phyloP scores from a whole-genome alignment of 2,329 filamentous ascomycete genomes.

The Cladophialophora immunda region DNA sequence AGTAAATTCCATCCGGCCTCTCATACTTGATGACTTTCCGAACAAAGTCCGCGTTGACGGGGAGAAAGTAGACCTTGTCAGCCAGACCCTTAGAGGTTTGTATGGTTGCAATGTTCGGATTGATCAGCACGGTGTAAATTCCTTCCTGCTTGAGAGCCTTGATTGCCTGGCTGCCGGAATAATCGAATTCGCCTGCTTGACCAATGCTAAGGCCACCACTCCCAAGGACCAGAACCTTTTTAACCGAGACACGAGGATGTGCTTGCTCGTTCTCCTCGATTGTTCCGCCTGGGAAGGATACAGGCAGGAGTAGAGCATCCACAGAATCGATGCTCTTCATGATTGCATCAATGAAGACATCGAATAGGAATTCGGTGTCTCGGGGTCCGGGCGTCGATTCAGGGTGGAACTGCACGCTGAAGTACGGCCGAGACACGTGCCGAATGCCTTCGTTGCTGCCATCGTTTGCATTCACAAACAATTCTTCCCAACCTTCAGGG shows the following conservation, averaged over 20 bases:
- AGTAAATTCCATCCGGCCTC: slow-evolving; percentile 94
- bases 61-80: slow-evolving; percentile 98
- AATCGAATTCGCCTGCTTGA: slow-evolving; percentile 98
- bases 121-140: slow-evolving; percentile 97
- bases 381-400: slow-evolving; percentile 95
- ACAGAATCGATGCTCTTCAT: slow-evolving; percentile 73
- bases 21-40: slow-evolving; percentile 97
- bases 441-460: slow-evolving; percentile 98
- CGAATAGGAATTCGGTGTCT: slow-evolving; percentile 96
- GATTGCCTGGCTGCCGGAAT: slow-evolving; percentile 97
- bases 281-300: slow-evolving; percentile 87
- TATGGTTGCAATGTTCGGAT: slow-evolving; percentile 98
- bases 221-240: slow-evolving; percentile 94
- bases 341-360: slow-evolving; percentile 92
- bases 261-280: slow-evolving; percentile 78
- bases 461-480: slow-evolving; percentile 98
- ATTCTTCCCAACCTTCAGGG: slow-evolving; percentile 83
- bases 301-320: slow-evolving; percentile 73
- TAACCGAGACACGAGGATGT: slow-evolving; percentile 81
- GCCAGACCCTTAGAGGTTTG: slow-evolving; percentile 97
- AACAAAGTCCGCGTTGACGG: slow-evolving; percentile 95
- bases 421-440: slow-evolving; percentile 84
- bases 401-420: slow-evolving; percentile 99
- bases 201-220: slow-evolving; percentile 96
- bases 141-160: slow-evolving; percentile 98